Base-by-base conservation (phyloP, 1,284 basidiomycete genomes). In the Ganoderma resinaceum region DNA sequence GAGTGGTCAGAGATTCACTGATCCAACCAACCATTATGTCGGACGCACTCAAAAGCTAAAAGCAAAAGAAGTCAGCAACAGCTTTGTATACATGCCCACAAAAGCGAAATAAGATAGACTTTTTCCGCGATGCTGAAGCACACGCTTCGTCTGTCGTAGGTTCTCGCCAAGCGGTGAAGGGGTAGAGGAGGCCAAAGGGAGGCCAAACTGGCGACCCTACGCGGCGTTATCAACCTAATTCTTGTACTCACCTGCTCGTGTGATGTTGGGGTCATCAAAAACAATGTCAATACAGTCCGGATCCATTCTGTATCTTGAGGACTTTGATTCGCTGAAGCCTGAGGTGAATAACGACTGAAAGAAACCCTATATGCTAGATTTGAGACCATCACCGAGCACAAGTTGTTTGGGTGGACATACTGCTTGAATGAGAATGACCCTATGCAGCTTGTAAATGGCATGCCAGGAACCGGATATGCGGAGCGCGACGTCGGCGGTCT, bases 181-280 rank as follows among this genome's bases (percentile, higher is more conserved):
- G 11, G 35, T 58, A n/a, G 35, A 23, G 8, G 35, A 9, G n/a
- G n/a, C 20, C 23, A 38, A 8, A 16, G 12, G 8, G 35, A 9
- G n/a, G n/a, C 20, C 23, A 38, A 8, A 16, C 3, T 23, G 33
- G 33, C 20, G 29, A 37, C 33, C 20, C 31, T 59, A 59, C 11
- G 20, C 35, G 14, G 9, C 11, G 37, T 38, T 52, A 9, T n/a
- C 16, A 40, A 26, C 6, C n/a, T 12, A 11, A 9, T 60, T 38
- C 37, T 43, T 40, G 57, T 46, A 82, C 87, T 72, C 66, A 93
- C 92, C 92, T 75, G 93, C 87, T 70, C 94, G 85, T 9, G 94
- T 95, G 77, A 96, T 96, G 77, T 96, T 96, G 11, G 83, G 86
- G 77, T 97, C 95, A 74, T 95, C 92, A 70, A 97, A 93, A 43